Evolutionary conservation across 176 grass and related monocot species (phyloP), one percentile per base, ranked within the genome.

Genomic region (Carex pumila): DNA sequence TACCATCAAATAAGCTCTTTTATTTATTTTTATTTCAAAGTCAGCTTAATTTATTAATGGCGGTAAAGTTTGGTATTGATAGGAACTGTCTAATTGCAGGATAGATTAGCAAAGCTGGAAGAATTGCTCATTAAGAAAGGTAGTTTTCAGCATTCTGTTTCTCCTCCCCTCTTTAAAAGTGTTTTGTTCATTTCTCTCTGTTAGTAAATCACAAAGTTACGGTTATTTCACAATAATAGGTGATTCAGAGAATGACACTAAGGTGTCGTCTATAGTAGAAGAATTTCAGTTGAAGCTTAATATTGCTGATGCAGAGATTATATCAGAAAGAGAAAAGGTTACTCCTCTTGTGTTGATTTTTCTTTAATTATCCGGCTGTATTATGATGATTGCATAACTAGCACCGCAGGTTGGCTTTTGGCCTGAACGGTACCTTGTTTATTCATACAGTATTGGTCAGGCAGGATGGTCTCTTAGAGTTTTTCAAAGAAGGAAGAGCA

Each of bases 101-200:
- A 81, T 84, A 90, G 92, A 37, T 85, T 94, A 65, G 85, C 90
- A 32, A 94, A 92, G 83, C 87, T 94, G 85, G 92, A 94, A 62
- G 80, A 87, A 81, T 60, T 94, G 80, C 69, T 94, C 60, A 65
- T 54, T 84, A 92, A 66, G 12, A 84, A 88, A 92, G 92, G 90
- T 94, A 86, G 80, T 66, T 85, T 81, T 81, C 30, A 56, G 68
- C 76, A 82, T 66, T 11, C 7, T 45, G 64, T 37, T 65, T 22
- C 81, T 71, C 55, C 87, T 87, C 43, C 18, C 25, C 25, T 58
- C 3, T 13, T 57, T 18, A 54, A 17, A 85, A 69, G 52, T 79
- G 31, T 13, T 84, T 17, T 75, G 66, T 68, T 84, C 12, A 41
- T 5, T n/a, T 37, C 65, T 61, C 29, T 37, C 4, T 56, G 37